Evolutionary conservation across 2,329 filamentous ascomycete genomes (phyloP), one percentile per base, ranked within the genome.

Genomic region (Cladorrhinum sp.): DNA sequence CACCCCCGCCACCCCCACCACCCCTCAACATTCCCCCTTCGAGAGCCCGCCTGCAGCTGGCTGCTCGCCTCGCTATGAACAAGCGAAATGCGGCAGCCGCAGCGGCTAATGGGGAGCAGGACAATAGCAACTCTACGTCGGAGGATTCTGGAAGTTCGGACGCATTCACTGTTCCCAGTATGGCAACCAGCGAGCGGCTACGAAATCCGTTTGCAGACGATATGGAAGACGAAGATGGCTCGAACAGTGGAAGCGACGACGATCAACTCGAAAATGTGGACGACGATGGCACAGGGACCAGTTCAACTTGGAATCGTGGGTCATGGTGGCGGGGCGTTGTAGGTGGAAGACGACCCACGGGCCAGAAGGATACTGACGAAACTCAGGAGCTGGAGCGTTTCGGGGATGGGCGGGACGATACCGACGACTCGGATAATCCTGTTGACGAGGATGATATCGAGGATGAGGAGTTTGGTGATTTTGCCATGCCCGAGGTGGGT

Each of bases 1-100:
- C 84, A 6, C 84, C 85, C 2, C 82, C 82, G 1, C 82, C 85
- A 1, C 88, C 89, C n/a, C 90, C 86, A 21, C 88, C 90, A 30
- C 91, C 92, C 12, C 80, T 96, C 70, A 95, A 94, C 73, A 87
- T 94, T 36, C 88, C 90, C 0, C 93, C 94, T 1, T 96, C 92
- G 7, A 86, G 94, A 57, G 94, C 94, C 7, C 86, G 94, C 55
- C 82, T 92, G 59, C 92, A 96, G 74, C 84, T 98, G n/a, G 93
- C 92, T n/a, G 90, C 91, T 12, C 86, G 93, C 12, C 82, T 98
- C 70, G 85, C 91, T 1, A 85, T 89, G 75, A 89, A 91, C 66
- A 88, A 91, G 73, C 85, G 86, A 66, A 79, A 75, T 51, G 76
- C 78, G 21, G 76, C 80, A 5, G 75, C 58, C 1, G 69, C 80